Base-by-base conservation (phyloP, 2,329 filamentous ascomycete genomes). In the Penicillium crustosum region DNA sequence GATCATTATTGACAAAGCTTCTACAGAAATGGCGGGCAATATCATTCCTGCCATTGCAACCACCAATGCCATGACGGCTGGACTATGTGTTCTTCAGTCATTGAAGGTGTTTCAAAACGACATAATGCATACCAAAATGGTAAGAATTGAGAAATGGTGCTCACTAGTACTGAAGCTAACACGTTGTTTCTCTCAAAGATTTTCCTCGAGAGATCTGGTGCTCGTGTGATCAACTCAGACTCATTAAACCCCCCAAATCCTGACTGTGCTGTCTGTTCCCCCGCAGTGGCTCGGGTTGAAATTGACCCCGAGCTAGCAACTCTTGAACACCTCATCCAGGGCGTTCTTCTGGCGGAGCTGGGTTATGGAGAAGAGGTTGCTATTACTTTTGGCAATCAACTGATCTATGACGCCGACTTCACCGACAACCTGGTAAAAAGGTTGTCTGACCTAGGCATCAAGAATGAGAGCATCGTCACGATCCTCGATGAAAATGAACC, bases 31-130 rank as follows among this genome's bases (percentile, higher is more conserved):
- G 93, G 94, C 94, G 4, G 94, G 94, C 53, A 99, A 99, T 73
- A 99, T 99, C 68, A 99, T 99, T 60, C 94, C 94, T 1, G 94
- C 94, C 2, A 99, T 99, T 71, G 94, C 94, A 6, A 99, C 94
- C 0, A 97, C 94, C 0, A 99, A 99, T 73, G 94, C 94, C 17
- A 96, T 97, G 73, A 93, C 94, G 2, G 94, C 94, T 17, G 89
- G 91, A 13, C 83, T 99, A 10, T 97, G 93, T 70, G 92, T 97
- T 7, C 79, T 99, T 27, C 89, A 97, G 73, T 88, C 93, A 0
- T 94, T 95, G 81, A 97, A 97, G 74, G 88, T 97, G 25, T 78
- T 99, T 57, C 88, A 82, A 69, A 84, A 86, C 21, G 85, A 93
- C 49, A 88, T 88, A 58, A 77, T 81, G 35, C 84, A 86, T 66